Evolutionary conservation across 768 basidiomycete genomes (phyloP).

Genomic region (Suillus placidus): DNA sequence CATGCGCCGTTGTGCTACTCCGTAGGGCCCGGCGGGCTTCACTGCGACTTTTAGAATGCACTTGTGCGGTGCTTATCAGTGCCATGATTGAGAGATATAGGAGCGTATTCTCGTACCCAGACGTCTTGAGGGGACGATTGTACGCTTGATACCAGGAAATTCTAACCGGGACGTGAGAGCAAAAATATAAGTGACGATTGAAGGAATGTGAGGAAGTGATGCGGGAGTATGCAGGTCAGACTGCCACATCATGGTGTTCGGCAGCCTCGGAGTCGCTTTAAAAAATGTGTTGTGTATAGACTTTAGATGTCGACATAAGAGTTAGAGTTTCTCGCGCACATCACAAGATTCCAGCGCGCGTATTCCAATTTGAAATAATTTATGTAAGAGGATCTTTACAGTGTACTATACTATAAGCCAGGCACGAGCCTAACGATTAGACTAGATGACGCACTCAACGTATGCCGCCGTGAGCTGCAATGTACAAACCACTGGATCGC

Average conservation of each 20-base stretch:
- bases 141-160: background rate
- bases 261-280: background rate
- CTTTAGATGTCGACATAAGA: background rate
- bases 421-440: no score
- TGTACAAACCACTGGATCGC: no score
- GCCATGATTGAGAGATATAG: background rate
- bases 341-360: no score
- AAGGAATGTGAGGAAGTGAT: background rate
- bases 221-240: background rate
- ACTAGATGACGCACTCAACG: no score
- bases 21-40: background rate
- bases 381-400: no score
- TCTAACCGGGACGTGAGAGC: background rate
- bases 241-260: no score
- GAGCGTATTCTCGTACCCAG: background rate
- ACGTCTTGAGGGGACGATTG: background rate
- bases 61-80: background rate
- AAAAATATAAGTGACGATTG: background rate
- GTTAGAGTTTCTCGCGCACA: no score
- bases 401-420: no score
- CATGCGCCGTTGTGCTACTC: background rate
- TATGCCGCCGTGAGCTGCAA: no score
- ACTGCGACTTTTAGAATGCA: background rate
- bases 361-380: no score
- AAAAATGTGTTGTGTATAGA: background rate